Base-by-base conservation (phyloP, 768 basidiomycete species). In the Tricholoma flavovirens region DNA sequence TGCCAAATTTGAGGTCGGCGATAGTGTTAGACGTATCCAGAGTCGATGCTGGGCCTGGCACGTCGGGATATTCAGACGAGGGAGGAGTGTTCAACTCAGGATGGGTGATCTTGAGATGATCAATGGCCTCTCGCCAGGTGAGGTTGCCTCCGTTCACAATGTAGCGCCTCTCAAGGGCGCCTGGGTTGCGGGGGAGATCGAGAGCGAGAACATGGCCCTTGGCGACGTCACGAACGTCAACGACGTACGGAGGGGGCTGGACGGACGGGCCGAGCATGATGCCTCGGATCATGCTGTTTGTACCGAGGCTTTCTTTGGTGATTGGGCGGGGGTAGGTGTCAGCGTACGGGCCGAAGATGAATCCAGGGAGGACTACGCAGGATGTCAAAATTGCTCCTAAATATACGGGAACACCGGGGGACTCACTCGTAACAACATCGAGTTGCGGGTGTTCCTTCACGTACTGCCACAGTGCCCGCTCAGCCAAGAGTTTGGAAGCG, bases 391-490 rank as follows among this genome's bases (percentile, higher is more conserved):
- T n/a, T n/a, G n/a, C n/a, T n/a, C n/a, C n/a, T n/a, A 42, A 19
- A 22, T 45, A 7, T 11, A 11, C 21, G 10, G 1, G 24, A n/a
- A n/a, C n/a, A n/a, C n/a, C n/a, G n/a, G n/a, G n/a, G 14, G 15
- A 64, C 75, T 56, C 45, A 78, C 77, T 64, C 10, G 75, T 73
- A 10, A 71, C 67, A 49, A 77, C 53, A 36, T 74, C 71, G 32
- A 76, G 61, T 11, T 73, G 42, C 21, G 42, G 42, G 11, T 45
- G 42, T 22, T 14, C 21, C 42, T 45, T 22, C 21, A 22, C 42
- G 51, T 75, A 76, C 9, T 73, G 65, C 76, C 77, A 78, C 5
- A 73, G 66, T 0, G 75, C 74, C 24, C 62, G 60, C 60, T 80
- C 78, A 3, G 75, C 72, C n/a, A n/a, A n/a, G n/a, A n/a, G n/a